Conservation (phyloP, 495 filamentous ascomycete species). For the Amphirosellinia nigrospora region DNA sequence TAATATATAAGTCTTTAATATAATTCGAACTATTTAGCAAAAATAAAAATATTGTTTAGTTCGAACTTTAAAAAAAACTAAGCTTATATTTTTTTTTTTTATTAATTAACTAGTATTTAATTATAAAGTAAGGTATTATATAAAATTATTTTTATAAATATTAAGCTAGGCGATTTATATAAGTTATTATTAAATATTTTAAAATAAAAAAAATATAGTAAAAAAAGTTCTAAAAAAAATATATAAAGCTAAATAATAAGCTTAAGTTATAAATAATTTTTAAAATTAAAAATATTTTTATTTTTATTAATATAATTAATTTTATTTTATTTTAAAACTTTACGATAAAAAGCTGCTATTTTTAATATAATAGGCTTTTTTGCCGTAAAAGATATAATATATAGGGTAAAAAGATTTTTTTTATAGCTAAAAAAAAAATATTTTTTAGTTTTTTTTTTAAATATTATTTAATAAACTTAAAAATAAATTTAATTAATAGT, state of each 20-base stretch:
- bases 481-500: too few relatives aligned
- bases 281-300: not conserved
- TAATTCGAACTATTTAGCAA: not conserved
- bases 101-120: not conserved
- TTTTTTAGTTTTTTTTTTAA: too few relatives aligned
- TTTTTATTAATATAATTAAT: not conserved
- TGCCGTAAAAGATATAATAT: not conserved
- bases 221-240: not conserved
- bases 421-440: too few relatives aligned
- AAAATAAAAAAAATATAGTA: not conserved
- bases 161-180: not conserved
- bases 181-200: not conserved
- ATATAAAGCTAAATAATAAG: too few relatives aligned
- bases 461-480: too few relatives aligned
- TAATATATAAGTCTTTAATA: not conserved
- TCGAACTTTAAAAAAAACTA: not conserved
- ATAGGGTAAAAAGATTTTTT: too few relatives aligned
- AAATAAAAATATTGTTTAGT: not conserved
- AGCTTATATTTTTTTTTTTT: not conserved
- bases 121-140: not conserved
- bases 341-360: not conserved
- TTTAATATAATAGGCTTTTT: not conserved
- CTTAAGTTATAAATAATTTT: too few relatives aligned
- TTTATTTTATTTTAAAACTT: not conserved
- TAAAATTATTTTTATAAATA: not conserved